Evolutionary conservation across 805 yeast species (phyloP).

Genomic region (Yarrowia hollandica): DNA sequence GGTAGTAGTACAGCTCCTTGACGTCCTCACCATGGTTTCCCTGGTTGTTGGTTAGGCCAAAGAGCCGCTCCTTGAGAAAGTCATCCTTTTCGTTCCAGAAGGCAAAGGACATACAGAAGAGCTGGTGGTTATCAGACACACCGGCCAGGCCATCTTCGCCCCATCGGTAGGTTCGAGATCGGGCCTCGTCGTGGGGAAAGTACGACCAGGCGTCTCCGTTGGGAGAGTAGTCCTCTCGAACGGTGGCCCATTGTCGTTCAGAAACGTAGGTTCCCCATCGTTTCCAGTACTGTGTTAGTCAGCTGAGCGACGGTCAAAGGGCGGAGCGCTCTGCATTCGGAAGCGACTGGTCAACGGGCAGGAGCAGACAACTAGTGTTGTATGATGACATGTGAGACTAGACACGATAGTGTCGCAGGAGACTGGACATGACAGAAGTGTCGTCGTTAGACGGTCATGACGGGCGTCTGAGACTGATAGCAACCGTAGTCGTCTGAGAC

Average conservation of each 20-base stretch:
- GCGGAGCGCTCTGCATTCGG: neutral
- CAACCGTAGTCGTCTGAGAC: too few relatives aligned
- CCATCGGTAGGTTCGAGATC: conserved; percentile 84
- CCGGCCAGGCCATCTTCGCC: conserved; percentile 96
- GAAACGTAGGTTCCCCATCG: conserved; percentile 91
- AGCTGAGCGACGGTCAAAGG: neutral
- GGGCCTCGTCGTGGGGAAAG: conserved; percentile 82
- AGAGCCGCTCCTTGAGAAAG: conserved; percentile 78
- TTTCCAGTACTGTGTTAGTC: conserved; percentile 58
- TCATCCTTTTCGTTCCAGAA: conserved; percentile 90
- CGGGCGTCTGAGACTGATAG: too few relatives aligned
- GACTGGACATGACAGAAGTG: too few relatives aligned
- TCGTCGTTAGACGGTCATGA: too few relatives aligned
- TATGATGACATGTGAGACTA: too few relatives aligned
- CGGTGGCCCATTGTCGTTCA: conserved; percentile 77
- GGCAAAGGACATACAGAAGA: conserved; percentile 74
- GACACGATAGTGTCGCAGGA: too few relatives aligned
- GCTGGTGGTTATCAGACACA: conserved; percentile 78
- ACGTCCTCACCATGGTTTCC: conserved; percentile 98
- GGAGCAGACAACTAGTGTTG: too few relatives aligned
- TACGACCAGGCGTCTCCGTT: conserved; percentile 90
- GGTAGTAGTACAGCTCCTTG: conserved; percentile 62
- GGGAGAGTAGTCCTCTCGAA: conserved; percentile 79
- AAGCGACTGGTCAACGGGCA: neutral
- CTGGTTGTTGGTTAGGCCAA: conserved; percentile 87